Conservation (phyloP, 257 asterid species). For the Rubia yunnanensis region DNA sequence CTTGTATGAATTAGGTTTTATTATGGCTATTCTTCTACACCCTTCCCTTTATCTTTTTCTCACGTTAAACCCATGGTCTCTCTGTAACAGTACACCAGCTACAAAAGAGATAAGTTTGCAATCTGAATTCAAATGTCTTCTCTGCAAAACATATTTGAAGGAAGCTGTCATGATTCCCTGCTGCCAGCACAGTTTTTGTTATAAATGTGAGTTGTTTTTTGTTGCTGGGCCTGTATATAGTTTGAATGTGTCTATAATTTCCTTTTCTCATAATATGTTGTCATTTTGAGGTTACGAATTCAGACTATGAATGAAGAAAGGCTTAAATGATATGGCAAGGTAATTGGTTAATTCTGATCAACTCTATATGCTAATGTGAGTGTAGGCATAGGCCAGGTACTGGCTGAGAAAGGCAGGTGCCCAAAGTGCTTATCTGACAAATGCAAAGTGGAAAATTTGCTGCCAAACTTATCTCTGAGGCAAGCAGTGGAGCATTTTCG, state of each 20-base stretch:
- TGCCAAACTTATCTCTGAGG: slow-evolving; percentile 76
- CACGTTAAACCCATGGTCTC: slow-evolving; percentile 22
- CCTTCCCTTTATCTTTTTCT: slow-evolving; percentile 20
- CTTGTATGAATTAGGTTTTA: not conserved
- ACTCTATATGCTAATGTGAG: not conserved
- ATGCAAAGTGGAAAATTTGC: slow-evolving; percentile 54
- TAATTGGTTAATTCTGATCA: slow-evolving; percentile 1
- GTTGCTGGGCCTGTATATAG: not conserved
- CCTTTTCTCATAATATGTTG: not conserved
- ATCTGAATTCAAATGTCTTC: slow-evolving; percentile 57
- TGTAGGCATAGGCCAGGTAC: slow-evolving; percentile 66
- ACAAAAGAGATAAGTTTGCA: slow-evolving; percentile 36
- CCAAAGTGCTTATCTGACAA: slow-evolving; percentile 74
- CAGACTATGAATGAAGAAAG: not conserved
- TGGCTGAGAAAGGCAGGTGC: slow-evolving; percentile 56
- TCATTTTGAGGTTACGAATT: not conserved
- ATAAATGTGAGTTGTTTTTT: slow-evolving; percentile 59
- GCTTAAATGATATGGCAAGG: not conserved
- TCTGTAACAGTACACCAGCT: slow-evolving; percentile 26
- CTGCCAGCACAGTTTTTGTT: slow-evolving; percentile 94
- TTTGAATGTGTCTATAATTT: slow-evolving; percentile 4
- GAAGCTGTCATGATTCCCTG: slow-evolving; percentile 97
- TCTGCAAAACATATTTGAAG: slow-evolving; percentile 65
- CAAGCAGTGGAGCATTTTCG: slow-evolving; percentile 67
- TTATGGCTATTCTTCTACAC: slow-evolving; percentile 8